Base-by-base conservation (phyloP, 768 basidiomycete genomes). In the Kwoniella shandongensis region DNA sequence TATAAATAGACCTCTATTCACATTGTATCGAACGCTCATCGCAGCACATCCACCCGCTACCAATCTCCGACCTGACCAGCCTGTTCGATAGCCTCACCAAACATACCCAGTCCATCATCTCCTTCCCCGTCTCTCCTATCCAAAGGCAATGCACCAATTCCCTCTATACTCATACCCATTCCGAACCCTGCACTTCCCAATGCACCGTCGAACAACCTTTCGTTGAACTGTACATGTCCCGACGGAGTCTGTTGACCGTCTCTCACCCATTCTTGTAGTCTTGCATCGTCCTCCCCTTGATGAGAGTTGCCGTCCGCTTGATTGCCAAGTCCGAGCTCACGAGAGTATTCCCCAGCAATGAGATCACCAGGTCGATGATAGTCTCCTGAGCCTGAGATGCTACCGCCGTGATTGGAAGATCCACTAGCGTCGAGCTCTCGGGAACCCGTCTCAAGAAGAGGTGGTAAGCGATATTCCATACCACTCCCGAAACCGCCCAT, bases 141-240 rank as follows among this genome's bases (percentile, higher is more conserved):
- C 22, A 17, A n/a, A n/a, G n/a, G n/a, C n/a, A n/a, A 6, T 7
- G 38, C 50, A 46, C 38, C 41, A 5, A 40, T 32, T 12, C 50
- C 50, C 3, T 12, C 30, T 7, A 45, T 27, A 29, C 23, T 25
- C 27, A 26, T 27, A 26, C 51, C 29, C 30, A 20, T 39, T 45
- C 8, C 42, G 11, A 66, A 30, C 2, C 41, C 50, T 3, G 69
- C 69, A 20, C 58, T 65, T 8, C 67, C 67, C 13, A 72, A 39
- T 4, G 65, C 68, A 1, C 69, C 72, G 36, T 66, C 72, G 48
- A 73, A 73, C 40, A 73, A 44, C 17, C 64, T 49, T 38, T 73
- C 72, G 40, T 66, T 65, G 57, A 73, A 73, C n/a, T 62, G 35
- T 25, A 73, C 69, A 52, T 73, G 72, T 25, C 62, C 65, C 10